These are phyloP conservation scores for Pseudonectria foliicola DNA, from an alignment of 2,329 filamentous ascomycete genomes.

Conservation along the genomic window DNA sequence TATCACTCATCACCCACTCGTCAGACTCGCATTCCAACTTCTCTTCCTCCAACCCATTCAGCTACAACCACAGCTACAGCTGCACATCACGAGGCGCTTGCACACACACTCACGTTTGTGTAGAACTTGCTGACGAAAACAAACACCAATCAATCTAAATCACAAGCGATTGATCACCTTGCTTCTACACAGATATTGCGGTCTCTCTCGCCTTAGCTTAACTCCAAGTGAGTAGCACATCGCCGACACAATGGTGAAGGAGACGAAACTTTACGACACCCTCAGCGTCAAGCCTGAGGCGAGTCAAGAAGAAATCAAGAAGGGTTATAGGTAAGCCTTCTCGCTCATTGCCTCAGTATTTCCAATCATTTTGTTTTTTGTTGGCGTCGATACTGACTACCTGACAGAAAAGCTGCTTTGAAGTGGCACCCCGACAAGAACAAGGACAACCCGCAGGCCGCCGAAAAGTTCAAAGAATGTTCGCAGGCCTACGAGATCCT, in stretches of 20 bases:
- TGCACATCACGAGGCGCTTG: background rate
- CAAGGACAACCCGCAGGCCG: slow-evolving; percentile 76
- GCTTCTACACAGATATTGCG: background rate
- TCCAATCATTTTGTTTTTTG: no score
- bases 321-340: slow-evolving; percentile 72
- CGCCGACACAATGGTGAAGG: slow-evolving; percentile 68
- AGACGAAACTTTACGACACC: slow-evolving; percentile 91
- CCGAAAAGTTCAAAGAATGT: slow-evolving; percentile 96
- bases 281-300: slow-evolving; percentile 73
- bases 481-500: slow-evolving; percentile 98
- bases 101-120: no score
- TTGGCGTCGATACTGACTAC: no score
- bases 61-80: background rate
- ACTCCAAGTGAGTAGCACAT: background rate
- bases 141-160: no score
- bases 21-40: no score
- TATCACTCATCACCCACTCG: no score
- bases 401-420: slow-evolving; percentile 69
- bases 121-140: no score
- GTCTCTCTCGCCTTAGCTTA: slow-evolving; percentile 5
- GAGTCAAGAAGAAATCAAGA: slow-evolving; percentile 92
- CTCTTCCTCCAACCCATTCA: background rate
- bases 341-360: no score
- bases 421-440: slow-evolving; percentile 98
- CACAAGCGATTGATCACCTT: no score